Evolutionary conservation across 1,284 basidiomycete species (phyloP).

Genomic region (Ganoderma multipileum): DNA sequence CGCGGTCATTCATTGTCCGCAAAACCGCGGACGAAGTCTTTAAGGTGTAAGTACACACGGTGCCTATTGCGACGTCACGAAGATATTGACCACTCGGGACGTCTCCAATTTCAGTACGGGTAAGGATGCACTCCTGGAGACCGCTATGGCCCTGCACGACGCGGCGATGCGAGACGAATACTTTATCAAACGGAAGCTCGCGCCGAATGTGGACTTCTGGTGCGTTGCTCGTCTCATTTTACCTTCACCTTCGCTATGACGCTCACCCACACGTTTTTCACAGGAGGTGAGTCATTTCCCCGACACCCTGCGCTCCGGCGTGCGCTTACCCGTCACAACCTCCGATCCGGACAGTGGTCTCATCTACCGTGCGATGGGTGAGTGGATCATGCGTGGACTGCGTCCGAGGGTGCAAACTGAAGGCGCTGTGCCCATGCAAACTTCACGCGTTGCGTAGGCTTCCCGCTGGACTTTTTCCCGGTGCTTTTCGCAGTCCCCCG

Average conservation of each 20-base stretch:
- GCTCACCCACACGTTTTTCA: conserved; percentile 30
- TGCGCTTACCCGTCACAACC: conserved; percentile 18
- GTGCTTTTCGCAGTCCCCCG: conserved; percentile 90
- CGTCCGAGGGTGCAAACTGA: conserved; percentile 17
- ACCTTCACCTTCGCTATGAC: conserved; percentile 12
- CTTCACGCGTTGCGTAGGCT: conserved; percentile 53
- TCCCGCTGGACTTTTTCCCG: conserved; percentile 91
- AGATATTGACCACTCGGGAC: background rate
- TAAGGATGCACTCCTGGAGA: conserved; percentile 81
- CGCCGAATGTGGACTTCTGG: conserved; percentile 88
- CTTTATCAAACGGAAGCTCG: conserved; percentile 77
- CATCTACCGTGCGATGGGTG: conserved; percentile 89
- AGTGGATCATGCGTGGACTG: conserved; percentile 34
- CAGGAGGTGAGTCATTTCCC: conserved; percentile 51
- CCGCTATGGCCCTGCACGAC: conserved; percentile 87
- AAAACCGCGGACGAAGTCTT: conserved; percentile 90
- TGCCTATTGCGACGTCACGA: background rate
- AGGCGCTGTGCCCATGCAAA: conserved; percentile 8
- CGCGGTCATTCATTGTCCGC: conserved; percentile 86
- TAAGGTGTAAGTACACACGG: conserved; percentile 61
- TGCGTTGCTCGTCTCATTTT: conserved; percentile 42
- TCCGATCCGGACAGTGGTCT: conserved; percentile 60
- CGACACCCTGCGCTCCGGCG: background rate
- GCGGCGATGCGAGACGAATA: conserved; percentile 89
- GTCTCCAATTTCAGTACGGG: conserved; percentile 62